A percentile compares a stretch with the other conserved stretches of the same genome.
Conservation (phyloP, 2,329 filamentous ascomycete genomes). For the Claviceps spartinae region DNA sequence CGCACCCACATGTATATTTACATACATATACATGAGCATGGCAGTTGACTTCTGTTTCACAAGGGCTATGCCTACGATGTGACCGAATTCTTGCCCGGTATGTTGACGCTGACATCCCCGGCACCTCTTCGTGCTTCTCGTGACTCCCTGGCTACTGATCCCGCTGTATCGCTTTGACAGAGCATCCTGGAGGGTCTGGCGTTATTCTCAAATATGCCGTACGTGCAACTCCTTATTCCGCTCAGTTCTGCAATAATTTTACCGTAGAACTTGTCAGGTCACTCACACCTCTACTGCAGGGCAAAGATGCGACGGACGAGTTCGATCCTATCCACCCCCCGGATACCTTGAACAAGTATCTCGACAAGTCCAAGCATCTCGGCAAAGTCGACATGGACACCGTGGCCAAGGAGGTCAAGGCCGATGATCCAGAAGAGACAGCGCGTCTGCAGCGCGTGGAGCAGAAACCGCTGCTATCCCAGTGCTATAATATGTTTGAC, state of each 20-base stretch:
- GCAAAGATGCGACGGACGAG: slow-evolving; percentile 85
- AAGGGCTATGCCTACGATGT: slow-evolving; percentile 77
- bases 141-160: not conserved
- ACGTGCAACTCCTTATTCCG: slow-evolving; percentile 11
- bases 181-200: slow-evolving; percentile 79
- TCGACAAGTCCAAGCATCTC: slow-evolving; percentile 73
- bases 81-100: slow-evolving; percentile 72
- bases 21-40: not conserved
- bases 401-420: slow-evolving; percentile 56
- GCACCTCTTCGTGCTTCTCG: not conserved
- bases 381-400: slow-evolving; percentile 83
- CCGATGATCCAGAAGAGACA: slow-evolving; percentile 45
- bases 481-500: slow-evolving; percentile 90
- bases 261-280: too few species aligned
- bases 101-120: slow-evolving; percentile 6
- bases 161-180: slow-evolving; percentile 22
- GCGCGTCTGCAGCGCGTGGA: slow-evolving; percentile 61
- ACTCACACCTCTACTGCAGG: slow-evolving; percentile 24
- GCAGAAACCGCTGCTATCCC: slow-evolving; percentile 64
- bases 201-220: slow-evolving; percentile 93
- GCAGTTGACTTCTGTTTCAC: slow-evolving; percentile 2
- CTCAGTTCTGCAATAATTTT: too few species aligned
- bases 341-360: slow-evolving; percentile 75
- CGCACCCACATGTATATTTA: too few species aligned
- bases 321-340: slow-evolving; percentile 82